Evolutionary conservation across 1,284 basidiomycete genomes (phyloP), one percentile per base, ranked within the genome.

Genomic region (Phylloboletellus chloephorus): DNA sequence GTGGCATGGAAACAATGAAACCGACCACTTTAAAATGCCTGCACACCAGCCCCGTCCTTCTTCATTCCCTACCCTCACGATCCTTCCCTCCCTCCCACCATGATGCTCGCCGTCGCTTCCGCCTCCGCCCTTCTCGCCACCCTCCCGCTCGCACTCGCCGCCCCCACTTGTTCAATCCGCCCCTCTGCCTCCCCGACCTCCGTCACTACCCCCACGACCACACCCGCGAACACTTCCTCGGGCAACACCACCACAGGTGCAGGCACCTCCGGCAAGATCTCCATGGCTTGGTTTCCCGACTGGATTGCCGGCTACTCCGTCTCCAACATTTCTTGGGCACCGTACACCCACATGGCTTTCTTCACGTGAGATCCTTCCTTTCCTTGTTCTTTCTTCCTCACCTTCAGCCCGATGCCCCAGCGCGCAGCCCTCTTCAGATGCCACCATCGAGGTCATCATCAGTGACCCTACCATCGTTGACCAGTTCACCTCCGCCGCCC

Each of bases 321-420:
- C 31, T 57, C 66, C 23, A 57, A 69, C 31, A 69, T 84, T 39
- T 68, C 67, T 48, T 84, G 79, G 80, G 52, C 60, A 22, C 72
- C 73, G 57, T 83, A 83, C 60, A 82, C 75, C 5, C 72, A 77
- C 49, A 58, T 84, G 63, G 71, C 72, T 10, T 84, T 79, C 58
- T 73, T 79, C 29, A 80, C 58, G 82, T 73, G 73, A 79, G 54
- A 63, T n/a, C 13, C n/a, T 21, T 12, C 11, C 28, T 26, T n/a
- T 26, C 15, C 16, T 12, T 19, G 21, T 4, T 5, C 7, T 13
- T 20, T 37, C 12, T 2, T 13, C n/a, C 16, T 29, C 22, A 2
- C 19, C 26, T 26, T 39, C n/a, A 40, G 43, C 24, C 3, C 29
- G 7, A 36, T 19, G 7, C 11, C 11, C 15, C 31, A 50, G 43